Evolutionary conservation across 2,329 filamentous ascomycete species (phyloP).

Genomic region (Colletotrichum incanum): DNA sequence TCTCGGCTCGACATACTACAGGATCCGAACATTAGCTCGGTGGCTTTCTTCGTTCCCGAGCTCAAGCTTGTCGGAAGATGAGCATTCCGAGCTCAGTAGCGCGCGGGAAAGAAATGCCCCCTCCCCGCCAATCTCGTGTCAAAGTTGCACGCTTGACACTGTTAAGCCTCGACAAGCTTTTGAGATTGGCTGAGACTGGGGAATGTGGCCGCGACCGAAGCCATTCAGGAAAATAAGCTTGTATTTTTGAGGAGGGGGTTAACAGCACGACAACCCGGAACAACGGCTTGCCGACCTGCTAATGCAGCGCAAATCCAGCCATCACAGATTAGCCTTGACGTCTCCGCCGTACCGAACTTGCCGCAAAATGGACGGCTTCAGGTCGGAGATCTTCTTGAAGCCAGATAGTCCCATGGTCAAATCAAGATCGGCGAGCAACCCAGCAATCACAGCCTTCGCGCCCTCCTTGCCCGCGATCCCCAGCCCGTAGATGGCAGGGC

Average conservation of each 20-base stretch:
- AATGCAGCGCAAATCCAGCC: neutral
- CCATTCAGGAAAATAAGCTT: slow-evolving; percentile 10
- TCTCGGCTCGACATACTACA: slow-evolving; percentile 10
- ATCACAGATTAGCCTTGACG: slow-evolving; percentile 51
- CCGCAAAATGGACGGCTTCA: slow-evolving; percentile 54
- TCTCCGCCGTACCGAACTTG: slow-evolving; percentile 53
- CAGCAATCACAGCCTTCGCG: slow-evolving; percentile 65
- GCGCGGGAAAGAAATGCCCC: neutral
- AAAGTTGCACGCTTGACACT: neutral
- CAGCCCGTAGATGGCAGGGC: slow-evolving; percentile 57
- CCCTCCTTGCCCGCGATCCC: slow-evolving; percentile 69
- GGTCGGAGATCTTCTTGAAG: slow-evolving; percentile 59
- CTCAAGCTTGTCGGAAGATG: slow-evolving; percentile 8
- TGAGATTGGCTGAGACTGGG: neutral
- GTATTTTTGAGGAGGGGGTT: neutral
- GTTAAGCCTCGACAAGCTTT: neutral
- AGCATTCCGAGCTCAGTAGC: slow-evolving; percentile 16
- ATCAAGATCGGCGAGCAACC: slow-evolving; percentile 68
- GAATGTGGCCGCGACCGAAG: neutral
- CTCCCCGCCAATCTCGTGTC: neutral
- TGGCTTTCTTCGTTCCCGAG: slow-evolving; percentile 20
- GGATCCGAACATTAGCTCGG: slow-evolving; percentile 19
- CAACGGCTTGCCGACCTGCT: neutral
- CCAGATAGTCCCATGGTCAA: slow-evolving; percentile 70
- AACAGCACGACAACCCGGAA: neutral